Base-by-base conservation (phyloP, 495 filamentous ascomycete species). In the Penicillium odoratum region DNA sequence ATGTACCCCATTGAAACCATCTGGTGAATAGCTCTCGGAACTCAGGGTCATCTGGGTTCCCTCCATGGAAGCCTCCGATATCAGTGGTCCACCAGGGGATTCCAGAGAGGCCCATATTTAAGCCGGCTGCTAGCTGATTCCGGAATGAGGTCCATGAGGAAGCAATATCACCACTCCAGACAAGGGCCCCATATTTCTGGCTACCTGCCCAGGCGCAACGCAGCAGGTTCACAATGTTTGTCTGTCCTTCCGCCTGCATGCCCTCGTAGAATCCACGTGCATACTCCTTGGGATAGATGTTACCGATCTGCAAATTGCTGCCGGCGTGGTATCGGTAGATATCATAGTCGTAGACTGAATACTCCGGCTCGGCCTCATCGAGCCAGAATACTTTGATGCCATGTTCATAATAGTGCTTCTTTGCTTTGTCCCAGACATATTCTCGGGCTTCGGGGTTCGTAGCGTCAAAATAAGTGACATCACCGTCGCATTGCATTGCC, bases 1-100 rank as follows among this genome's bases (percentile, higher is more conserved):
- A 86, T 1, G 81, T 65, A 3, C 81, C 82, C 80, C 81, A 85
- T 57, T 85, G 82, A 64, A 85, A 86, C 83, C 83, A 86, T 3
- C 83, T 72, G 5, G 78, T 76, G 61, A 86, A 82, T 13, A 86
- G 67, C 56, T 86, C 82, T 2, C 81, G 65, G 64, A 86, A 86
- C 0, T 58, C 72, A n/a, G 70, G 66, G 51, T 83, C 77, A 36
- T 73, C 69, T 0, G 81, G 76, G 45, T 82, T 75, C 3, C 83
- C 82, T 8, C 82, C 82, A 65, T 83, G 78, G 63, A 86, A 85
- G 0, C 82, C 83, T 9, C 83, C 82, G 38, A 86, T 86, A 65
- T 84, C 81, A 7, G 80, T 83, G 33, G 81, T 84, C 80, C 80
- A 83, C 81, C 81, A 84, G 1, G 81, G 78, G 25, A 86, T 78